Evolutionary conservation across 768 basidiomycete genomes (phyloP).

Genomic region (Tulasnella sp.): DNA sequence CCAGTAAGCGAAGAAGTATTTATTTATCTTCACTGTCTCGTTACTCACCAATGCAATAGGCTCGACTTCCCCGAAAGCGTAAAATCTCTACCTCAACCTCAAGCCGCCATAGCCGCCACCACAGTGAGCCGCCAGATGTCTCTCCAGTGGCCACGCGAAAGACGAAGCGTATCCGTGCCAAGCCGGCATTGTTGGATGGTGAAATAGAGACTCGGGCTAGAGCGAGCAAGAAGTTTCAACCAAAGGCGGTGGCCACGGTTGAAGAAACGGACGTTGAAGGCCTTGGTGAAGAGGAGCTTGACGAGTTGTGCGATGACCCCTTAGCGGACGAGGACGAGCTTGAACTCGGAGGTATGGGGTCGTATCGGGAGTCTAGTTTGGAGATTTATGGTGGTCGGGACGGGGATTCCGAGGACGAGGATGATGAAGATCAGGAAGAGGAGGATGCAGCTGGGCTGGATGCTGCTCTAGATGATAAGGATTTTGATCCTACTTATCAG

Average conservation of each 20-base stretch:
- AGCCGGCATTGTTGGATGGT: neutral
- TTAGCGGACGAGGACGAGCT: neutral
- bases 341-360: neutral
- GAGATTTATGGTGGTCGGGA: too few species aligned
- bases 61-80: neutral
- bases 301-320: neutral
- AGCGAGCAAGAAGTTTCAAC: neutral
- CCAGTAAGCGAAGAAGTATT: too few species aligned
- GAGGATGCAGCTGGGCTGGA: too few species aligned
- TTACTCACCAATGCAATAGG: neutral
- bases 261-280: neutral
- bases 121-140: neutral
- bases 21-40: neutral
- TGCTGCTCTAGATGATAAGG: too few species aligned
- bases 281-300: neutral
- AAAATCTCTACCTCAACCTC: neutral
- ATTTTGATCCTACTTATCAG: too few species aligned
- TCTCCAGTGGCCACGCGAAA: neutral
- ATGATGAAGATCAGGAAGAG: too few species aligned
- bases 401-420: too few species aligned
- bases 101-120: neutral
- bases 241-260: too few species aligned
- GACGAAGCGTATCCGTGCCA: neutral
- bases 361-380: neutral
- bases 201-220: neutral